Evolutionary conservation across 176 grass and related monocot genomes (phyloP), one percentile per base, ranked within the genome.

Genomic region (Rhipidocladum racemiflorum): DNA sequence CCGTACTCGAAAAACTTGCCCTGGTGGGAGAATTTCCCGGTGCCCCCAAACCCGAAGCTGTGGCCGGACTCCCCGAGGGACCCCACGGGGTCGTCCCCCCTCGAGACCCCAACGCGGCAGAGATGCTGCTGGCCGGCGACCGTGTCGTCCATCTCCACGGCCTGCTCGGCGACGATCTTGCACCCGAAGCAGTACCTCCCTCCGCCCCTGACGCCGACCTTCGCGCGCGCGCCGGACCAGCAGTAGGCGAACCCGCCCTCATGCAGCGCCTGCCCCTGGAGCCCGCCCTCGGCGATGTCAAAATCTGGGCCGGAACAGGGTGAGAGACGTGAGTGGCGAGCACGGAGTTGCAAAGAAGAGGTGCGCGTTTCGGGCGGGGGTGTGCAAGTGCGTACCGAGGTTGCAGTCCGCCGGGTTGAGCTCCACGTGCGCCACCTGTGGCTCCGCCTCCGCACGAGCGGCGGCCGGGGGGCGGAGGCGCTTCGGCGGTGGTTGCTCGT

Each of bases 171-270:
- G 62, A 88, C 68, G 9, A 94, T 69, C 43, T 60, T 81, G 83
- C 91, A 94, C 21, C 91, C 88, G 68, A 91, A 94, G 70, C 91
- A 91, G 72, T 94, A 91, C 70, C 57, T 70, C 83, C 91, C 88
- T 62, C 91, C 85, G 48, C 88, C 65, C 20, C 75, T 61, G 23
- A 49, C 81, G 34, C 86, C 91, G 4, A 66, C 88, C 66, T 38
- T 86, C 25, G 88, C 85, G 45, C 91, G 85, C 79, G 91, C 86
- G 39, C 91, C 91, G 5, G 91, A 94, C 91, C 91, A 94, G 75
- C 88, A 90, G 76, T 94, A 94, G 20, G 88, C 86, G 77, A 94
- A 91, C 77, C 75, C 88, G 67, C 84, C 91, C 68, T 86, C 83
- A 77, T 83, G 79, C 46, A 84, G 70, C 61, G 83, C 88, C 16